Evolutionary conservation across 768 basidiomycete species (phyloP), one percentile per base, ranked within the genome.

Genomic region (Clitopilus passeckerianus): DNA sequence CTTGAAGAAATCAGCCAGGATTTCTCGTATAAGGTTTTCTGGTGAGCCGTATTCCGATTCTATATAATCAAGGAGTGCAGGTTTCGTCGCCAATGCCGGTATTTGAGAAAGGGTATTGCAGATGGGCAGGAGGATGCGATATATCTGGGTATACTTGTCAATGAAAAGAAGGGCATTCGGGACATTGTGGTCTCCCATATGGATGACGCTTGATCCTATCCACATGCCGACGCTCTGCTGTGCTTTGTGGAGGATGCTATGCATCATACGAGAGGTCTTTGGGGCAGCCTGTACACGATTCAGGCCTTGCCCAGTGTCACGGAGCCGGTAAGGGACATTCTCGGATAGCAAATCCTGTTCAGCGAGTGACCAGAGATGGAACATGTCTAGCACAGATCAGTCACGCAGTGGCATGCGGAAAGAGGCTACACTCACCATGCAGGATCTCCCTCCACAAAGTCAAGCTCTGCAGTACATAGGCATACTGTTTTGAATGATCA

Each of bases 111-210:
- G 80, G 27, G 90, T 85, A 64, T 89, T 93, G 76, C 90, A 93
- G 59, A 94, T 89, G 4, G 92, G 92, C 23, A 93, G 79, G 20
- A 93, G 84, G 67, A 94, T 94, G 64, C 92, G 89, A 73, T 93
- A 94, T 53, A 94, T 89, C 69, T 94, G 92, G 12, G 91, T 91
- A 73, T 94, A 94, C 69, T 94, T 94, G 80, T 94, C 90, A 65
- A 93, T 92, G 80, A 94, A 93, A 74, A 93, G 84, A 54, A 93
- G 78, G 2, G 92, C 90, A 65, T 90, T 91, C 5, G 89, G 89
- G 20, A 91, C 89, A 66, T 90, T 86, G 70, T 86, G 92, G 66
- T 93, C 92, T 54, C 91, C 91, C 91, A 92, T 91, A 72, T 93
- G 91, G 62, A 92, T 91, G 63, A 91, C 91, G 57, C 88, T 90